Percentiles rank a stretch among this genome's conserved stretches.
These are phyloP conservation scores for Hysterium pulicare DNA, from an alignment of 2,329 filamentous ascomycete species.

Conservation along the genomic window DNA sequence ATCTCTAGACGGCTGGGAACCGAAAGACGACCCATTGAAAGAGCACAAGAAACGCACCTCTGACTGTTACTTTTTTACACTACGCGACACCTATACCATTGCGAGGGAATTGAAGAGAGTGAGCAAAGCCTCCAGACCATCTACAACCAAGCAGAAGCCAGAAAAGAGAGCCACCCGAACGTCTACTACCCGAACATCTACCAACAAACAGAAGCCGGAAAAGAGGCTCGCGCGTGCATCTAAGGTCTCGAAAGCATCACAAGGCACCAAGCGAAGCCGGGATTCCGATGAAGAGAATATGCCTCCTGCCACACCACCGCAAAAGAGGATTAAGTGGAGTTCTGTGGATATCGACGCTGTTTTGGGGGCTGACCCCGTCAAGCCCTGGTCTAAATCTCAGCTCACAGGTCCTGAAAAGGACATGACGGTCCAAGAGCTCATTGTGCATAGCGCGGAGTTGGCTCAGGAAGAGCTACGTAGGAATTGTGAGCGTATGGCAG, in stretches of 20 bases:
- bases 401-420: constrained; percentile 74
- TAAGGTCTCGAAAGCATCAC: constrained; percentile 64
- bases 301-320: constrained; percentile 54
- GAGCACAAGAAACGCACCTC: constrained; percentile 81
- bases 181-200: too few relatives aligned
- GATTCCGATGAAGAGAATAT: too few relatives aligned
- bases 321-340: constrained; percentile 44
- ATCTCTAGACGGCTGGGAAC: constrained; percentile 91
- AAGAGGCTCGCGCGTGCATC: constrained; percentile 13
- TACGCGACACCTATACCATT: constrained; percentile 54
- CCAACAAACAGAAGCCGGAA: constrained; percentile 22
- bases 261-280: too few relatives aligned
- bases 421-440: constrained; percentile 95
- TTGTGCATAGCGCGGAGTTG: constrained; percentile 72
- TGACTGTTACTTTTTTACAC: constrained; percentile 76
- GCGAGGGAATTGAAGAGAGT: constrained; percentile 59
- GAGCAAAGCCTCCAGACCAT: too few relatives aligned
- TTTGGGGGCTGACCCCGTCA: constrained; percentile 41
- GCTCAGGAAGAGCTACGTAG: constrained; percentile 75
- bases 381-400: constrained; percentile 57
- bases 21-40: constrained; percentile 80
- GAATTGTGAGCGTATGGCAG: constrained; percentile 81
- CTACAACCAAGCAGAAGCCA: too few relatives aligned
- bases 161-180: too few relatives aligned
- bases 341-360: constrained; percentile 34